These are phyloP conservation scores for Davidsoniella eucalypti DNA, from an alignment of 2,329 filamentous ascomycete species.

Conservation along the genomic window DNA sequence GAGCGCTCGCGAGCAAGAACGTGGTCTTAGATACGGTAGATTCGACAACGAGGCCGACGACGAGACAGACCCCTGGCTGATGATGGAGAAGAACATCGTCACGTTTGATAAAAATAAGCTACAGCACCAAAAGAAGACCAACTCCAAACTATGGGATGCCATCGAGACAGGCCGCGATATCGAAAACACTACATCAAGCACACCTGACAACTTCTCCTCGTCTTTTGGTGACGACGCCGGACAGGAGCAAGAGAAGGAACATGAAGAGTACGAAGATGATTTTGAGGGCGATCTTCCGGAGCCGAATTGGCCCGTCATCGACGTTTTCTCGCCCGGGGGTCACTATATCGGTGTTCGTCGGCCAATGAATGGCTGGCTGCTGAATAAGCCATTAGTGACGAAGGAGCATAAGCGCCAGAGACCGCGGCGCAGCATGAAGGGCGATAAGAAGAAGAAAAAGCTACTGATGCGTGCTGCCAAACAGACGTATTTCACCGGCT, in stretches of 20 bases:
- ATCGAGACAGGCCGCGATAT: conserved; percentile 13
- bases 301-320: conserved; percentile 48
- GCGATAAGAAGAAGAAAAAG: conserved; percentile 37
- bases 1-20: neutral
- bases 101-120: too few species aligned
- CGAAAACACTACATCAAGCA: conserved; percentile 11
- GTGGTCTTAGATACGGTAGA: too few species aligned
- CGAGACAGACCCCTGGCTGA: too few species aligned
- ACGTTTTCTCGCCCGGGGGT: conserved; percentile 77
- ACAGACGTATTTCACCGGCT: conserved; percentile 7
- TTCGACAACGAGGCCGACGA: neutral
- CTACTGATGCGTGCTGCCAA: conserved; percentile 13
- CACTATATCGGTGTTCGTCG: conserved; percentile 50
- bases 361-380: conserved; percentile 56
- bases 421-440: conserved; percentile 56
- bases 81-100: too few species aligned
- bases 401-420: conserved; percentile 33
- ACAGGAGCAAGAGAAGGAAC: neutral
- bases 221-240: neutral
- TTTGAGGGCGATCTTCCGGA: neutral
- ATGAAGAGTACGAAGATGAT: neutral
- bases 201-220: neutral
- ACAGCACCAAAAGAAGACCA: conserved; percentile 8
- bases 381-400: conserved; percentile 37
- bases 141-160: conserved; percentile 9